Conservation (phyloP, 73 alveolate species). For the Breviolum minutum region DNA sequence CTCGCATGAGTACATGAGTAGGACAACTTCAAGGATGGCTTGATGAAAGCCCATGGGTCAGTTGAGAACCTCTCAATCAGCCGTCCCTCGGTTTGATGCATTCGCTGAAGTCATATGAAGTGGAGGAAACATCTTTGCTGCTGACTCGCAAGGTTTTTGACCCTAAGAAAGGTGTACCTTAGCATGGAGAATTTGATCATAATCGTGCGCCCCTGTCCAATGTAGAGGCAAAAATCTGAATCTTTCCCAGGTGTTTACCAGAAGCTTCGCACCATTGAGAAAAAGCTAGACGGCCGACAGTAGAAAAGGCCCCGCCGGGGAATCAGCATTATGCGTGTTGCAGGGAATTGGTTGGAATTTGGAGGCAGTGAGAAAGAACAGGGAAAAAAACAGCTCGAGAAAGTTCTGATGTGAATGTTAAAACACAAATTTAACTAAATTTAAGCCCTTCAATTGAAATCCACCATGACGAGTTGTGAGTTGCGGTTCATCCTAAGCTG, state of each 20-base stretch:
- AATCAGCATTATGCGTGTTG: background rate
- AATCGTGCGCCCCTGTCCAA: background rate
- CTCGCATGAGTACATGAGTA: background rate
- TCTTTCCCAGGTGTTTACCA: constrained; percentile 47
- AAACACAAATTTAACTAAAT: no score
- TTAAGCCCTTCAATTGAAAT: no score
- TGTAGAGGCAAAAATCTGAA: background rate
- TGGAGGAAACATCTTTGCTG: background rate
- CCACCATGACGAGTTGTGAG: no score
- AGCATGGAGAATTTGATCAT: no score
- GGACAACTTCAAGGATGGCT: constrained; percentile 37
- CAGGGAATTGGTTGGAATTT: no score
- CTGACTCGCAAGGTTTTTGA: no score
- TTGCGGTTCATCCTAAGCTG: no score
- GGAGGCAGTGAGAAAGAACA: no score
- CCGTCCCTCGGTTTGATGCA: constrained; percentile 5
- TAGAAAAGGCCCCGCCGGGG: background rate
- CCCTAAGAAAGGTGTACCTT: no score
- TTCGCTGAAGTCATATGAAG: background rate
- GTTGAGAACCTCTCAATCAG: constrained; percentile 39
- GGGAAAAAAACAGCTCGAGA: no score
- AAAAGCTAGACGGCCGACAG: background rate
- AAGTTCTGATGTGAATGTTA: no score
- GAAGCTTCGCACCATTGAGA: constrained; percentile 66
- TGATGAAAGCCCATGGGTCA: constrained; percentile 60